Conservation (phyloP, 768 basidiomycete species). For the Crucibulum laeve region DNA sequence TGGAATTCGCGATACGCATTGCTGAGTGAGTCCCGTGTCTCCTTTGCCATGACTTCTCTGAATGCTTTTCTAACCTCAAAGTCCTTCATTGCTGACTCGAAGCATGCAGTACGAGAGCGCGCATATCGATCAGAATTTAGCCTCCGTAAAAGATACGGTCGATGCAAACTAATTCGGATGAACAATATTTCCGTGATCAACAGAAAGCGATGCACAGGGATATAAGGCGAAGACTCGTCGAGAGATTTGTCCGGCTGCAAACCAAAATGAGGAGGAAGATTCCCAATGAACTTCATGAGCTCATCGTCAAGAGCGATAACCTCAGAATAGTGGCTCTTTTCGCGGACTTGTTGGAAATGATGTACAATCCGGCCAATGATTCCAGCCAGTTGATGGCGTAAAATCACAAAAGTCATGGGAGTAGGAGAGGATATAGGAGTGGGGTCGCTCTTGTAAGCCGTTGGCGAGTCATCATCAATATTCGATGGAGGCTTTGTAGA, state of each 20-base stretch:
- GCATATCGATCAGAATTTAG: conserved; percentile 77
- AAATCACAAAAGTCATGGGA: conserved; percentile 81
- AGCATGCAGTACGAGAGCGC: conserved; percentile 81
- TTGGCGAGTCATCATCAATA: conserved; percentile 55
- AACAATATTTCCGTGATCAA: conserved; percentile 88
- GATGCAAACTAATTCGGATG: conserved; percentile 77
- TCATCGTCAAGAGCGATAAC: conserved; percentile 82
- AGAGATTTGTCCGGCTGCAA: conserved; percentile 73
- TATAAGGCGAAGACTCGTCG: conserved; percentile 58
- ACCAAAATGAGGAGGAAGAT: conserved; percentile 76
- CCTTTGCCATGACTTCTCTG: conserved; percentile 54
- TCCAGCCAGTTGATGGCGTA: conserved; percentile 75
- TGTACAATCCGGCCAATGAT: conserved; percentile 91
- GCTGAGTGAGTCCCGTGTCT: conserved; percentile 65
- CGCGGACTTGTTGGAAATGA: conserved; percentile 85
- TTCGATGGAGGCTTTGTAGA: conserved; percentile 78
- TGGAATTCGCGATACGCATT: conserved; percentile 87
- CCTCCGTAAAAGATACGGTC: conserved; percentile 83
- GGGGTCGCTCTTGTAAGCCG: conserved; percentile 40
- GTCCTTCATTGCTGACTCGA: conserved; percentile 87
- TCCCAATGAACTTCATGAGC: conserved; percentile 67
- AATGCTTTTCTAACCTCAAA: conserved; percentile 75
- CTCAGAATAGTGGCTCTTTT: conserved; percentile 77
- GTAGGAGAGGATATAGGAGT: conserved; percentile 69
- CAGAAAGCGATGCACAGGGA: conserved; percentile 84